Evolutionary conservation across 192 early-diverging fungal genomes (phyloP).

Genomic region (Coemansia sp.): DNA sequence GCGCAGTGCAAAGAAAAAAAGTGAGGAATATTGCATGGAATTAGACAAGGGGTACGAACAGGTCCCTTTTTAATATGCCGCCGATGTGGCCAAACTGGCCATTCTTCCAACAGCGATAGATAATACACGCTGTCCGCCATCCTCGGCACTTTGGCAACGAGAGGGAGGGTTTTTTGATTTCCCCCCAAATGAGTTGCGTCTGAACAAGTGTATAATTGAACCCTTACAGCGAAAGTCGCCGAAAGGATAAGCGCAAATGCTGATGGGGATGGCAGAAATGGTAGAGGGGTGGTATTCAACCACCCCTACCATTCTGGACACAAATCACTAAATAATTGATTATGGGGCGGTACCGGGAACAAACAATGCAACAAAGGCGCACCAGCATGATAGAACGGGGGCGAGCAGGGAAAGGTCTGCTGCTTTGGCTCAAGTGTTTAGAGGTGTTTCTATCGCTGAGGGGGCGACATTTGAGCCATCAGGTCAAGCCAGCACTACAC

Average conservation of each 20-base stretch:
- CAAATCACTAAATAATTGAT: slow-evolving; percentile 6
- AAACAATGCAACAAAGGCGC: slow-evolving; percentile 9
- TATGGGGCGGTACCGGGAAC: slow-evolving; percentile 1
- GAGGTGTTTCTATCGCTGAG: neutral
- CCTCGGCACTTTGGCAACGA: slow-evolving; percentile 9
- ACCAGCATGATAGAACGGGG: slow-evolving; percentile 4
- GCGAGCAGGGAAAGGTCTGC: slow-evolving; percentile 1
- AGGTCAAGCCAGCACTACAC: slow-evolving; percentile 14
- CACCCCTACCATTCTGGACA: slow-evolving; percentile 1
- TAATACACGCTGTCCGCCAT: slow-evolving; percentile 2
- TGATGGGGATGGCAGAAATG: slow-evolving; percentile 4
- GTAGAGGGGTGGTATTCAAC: slow-evolving; percentile 5
- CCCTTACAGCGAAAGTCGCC: slow-evolving; percentile 18
- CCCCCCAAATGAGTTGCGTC: neutral
- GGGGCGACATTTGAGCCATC: slow-evolving; percentile 8
- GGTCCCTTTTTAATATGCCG: slow-evolving; percentile 7
- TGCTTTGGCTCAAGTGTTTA: too few species aligned
- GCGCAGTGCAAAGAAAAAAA: slow-evolving; percentile 6
- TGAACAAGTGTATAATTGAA: slow-evolving; percentile 12
- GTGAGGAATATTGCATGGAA: slow-evolving; percentile 5
- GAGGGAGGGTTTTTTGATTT: neutral
- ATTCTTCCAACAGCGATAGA: slow-evolving; percentile 4
- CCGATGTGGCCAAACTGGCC: neutral
- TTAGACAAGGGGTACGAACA: slow-evolving; percentile 3
- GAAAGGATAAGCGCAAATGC: slow-evolving; percentile 7